phyloP scores from a whole-genome alignment of 352 stramenopile species.

The Phytopythium delawarense region DNA sequence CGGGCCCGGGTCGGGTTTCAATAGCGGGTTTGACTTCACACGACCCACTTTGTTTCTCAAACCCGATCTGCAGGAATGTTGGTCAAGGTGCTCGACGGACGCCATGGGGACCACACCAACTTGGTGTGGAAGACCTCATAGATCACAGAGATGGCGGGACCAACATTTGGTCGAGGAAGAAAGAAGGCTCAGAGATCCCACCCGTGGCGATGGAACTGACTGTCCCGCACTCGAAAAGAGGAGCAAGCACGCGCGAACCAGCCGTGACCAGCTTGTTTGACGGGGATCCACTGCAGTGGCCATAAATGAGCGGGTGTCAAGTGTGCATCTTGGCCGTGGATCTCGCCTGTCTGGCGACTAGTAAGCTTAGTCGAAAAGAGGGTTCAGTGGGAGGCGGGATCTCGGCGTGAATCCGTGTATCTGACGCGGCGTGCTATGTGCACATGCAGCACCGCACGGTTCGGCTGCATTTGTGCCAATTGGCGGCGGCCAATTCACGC shows the following conservation, averaged over 20 bases:
- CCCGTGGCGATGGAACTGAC: no score
- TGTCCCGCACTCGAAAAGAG: no score
- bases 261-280: no score
- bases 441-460: not conserved
- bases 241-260: no score
- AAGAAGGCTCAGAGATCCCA: not conserved
- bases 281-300: not conserved
- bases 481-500: not conserved
- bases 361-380: not conserved
- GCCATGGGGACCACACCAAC: no score
- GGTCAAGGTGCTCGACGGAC: not conserved
- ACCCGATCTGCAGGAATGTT: not conserved
- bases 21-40: not conserved
- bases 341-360: not conserved
- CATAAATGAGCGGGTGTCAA: not conserved
- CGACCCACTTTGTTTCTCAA: not conserved
- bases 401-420: not conserved
- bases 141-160: no score
- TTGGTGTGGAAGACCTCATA: not conserved
- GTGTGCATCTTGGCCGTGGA: not conserved
- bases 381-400: not conserved
- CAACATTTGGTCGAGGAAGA: no score
- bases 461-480: not conserved
- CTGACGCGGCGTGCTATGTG: not conserved
- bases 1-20: not conserved